Base-by-base conservation (phyloP, 495 filamentous ascomycete genomes). In the Aspergillus kassunensis region DNA sequence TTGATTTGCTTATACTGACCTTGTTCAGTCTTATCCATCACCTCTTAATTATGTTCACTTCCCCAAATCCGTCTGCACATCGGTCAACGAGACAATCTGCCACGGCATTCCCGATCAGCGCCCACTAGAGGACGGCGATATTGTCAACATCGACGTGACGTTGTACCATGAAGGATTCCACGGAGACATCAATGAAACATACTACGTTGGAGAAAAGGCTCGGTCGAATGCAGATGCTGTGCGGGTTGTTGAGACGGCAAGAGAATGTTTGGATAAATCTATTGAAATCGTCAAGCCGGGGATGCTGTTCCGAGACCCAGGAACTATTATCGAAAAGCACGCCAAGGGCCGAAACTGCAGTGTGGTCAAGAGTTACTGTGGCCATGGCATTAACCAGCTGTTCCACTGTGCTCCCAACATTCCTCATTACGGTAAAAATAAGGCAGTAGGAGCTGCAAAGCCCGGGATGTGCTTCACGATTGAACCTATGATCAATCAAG, bases 1-100 rank as follows among this genome's bases (percentile, higher is more conserved):
- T 25, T 33, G 34, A 15, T 15, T 25, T 3, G 21, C n/a, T n/a
- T n/a, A 46, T 16, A 40, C 15, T 35, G 33, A 35, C 15, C 33
- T 42, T 7, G 9, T 0, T 19, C 6, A 97, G 93, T 88, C 91
- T 11, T 99, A 99, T 61, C 93, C 93, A 0, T 99, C 93, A 0
- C 90, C 92, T 2, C 72, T 99, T 8, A 99, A 99, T 74, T 99
- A 99, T 68, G 83, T 85, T 76, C 77, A 90, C 66, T 99, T 97
- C 75, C 93, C 93, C 49, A 99, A 99, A 76, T 99, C 93, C 1
- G 85, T 97, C 39, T 99, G 93, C 70, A 97, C 91, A 1, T 96
- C 91, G 2, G 64, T 87, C 53, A 99, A 99, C 74, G 93, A 99
- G 71, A 86, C 95, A 50, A 97, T 99, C 63, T 95, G 90, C 71